Conservation (phyloP, 805 yeast genomes). For the Candida wancherniae region DNA sequence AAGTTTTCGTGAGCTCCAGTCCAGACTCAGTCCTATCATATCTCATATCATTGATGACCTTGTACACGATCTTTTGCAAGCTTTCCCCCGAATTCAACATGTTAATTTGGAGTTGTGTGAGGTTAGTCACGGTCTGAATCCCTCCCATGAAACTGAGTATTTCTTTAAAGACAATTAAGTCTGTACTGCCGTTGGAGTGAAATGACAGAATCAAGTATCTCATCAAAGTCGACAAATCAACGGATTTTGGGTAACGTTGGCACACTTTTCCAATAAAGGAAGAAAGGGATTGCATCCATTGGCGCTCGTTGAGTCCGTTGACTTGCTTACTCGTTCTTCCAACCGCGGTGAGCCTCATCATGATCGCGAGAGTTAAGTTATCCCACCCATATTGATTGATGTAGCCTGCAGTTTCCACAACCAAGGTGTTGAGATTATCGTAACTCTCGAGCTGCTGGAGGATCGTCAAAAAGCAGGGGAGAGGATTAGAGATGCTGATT, state of each 20-base stretch:
- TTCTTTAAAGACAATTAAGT: slow-evolving; percentile 62
- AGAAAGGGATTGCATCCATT: slow-evolving; percentile 83
- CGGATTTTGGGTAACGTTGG: slow-evolving; percentile 42
- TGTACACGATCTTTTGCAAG: slow-evolving; percentile 51
- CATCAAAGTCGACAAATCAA: slow-evolving; percentile 62
- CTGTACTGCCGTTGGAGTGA: slow-evolving; percentile 53
- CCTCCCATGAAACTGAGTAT: slow-evolving; percentile 74
- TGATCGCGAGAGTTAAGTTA: slow-evolving; percentile 65
- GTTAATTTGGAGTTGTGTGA: slow-evolving; percentile 60
- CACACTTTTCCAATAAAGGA: slow-evolving; percentile 73
- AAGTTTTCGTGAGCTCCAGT: slow-evolving; percentile 40
- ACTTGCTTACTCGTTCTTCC: slow-evolving; percentile 64
- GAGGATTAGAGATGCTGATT: slow-evolving; percentile 69
- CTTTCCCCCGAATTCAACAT: slow-evolving; percentile 60
- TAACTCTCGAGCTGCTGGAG: slow-evolving; percentile 86
- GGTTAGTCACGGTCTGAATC: slow-evolving; percentile 60
- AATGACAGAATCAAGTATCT: slow-evolving; percentile 58
- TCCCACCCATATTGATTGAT: slow-evolving; percentile 84
- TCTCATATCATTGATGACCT: slow-evolving; percentile 57
- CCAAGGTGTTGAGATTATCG: slow-evolving; percentile 71
- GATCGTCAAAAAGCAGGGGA: slow-evolving; percentile 67
- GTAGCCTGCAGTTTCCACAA: slow-evolving; percentile 72
- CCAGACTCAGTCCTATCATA: slow-evolving; percentile 46
- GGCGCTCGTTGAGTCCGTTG: slow-evolving; percentile 76
- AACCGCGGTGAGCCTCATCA: slow-evolving; percentile 60